Evolutionary conservation across 306 rosid genomes (phyloP), one percentile per base, ranked within the genome.

Genomic region (Begonia loranthoides): DNA sequence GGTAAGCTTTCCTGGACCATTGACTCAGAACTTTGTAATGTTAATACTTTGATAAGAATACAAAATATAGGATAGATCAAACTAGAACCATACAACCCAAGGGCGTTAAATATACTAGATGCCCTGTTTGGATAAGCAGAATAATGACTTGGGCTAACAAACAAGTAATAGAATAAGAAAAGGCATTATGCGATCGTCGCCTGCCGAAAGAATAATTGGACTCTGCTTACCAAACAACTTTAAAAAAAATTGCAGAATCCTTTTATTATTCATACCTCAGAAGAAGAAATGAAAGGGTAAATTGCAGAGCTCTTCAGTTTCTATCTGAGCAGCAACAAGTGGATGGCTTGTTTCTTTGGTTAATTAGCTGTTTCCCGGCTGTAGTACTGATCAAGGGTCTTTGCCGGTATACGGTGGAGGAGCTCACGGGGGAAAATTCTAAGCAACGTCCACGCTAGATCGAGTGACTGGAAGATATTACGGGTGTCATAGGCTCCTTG

Each of bases 401-500:
- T 87, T 24, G 85, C 85, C 17, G 96, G 96, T 49, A 87, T 87
- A 70, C 96, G 94, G 70, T 87, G 96, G 75, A 87, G 94, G 67
- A 87, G 96, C 73, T 87, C 96, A 24, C 96, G 96, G 9, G 96
- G 96, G 81, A 87, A 87, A 44, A 87, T 87, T 52, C 94, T 84
- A 53, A 87, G 87, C 66, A 87, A 70, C 17, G 94, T 83, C 96
- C 96, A 87, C 14, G 96, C 96, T 62, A 87, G 81, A 72, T 87
- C 96, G n/a, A 87, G 87, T 2, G 96, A 87, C 76, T 87, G 94
- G 82, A 87, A 87, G 67, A 87, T 83, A 62, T 79, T 83, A 61
- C 96, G 94, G 38, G 96, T 87, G 71, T 87, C 96, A 7, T 83
- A 87, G 41, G 96, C 96, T 67, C 96, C 96, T 68, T 87, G 96